These are phyloP conservation scores for Gryganskiella cystojenkinii DNA, from an alignment of 192 early-diverging fungal species.

Conservation along the genomic window DNA sequence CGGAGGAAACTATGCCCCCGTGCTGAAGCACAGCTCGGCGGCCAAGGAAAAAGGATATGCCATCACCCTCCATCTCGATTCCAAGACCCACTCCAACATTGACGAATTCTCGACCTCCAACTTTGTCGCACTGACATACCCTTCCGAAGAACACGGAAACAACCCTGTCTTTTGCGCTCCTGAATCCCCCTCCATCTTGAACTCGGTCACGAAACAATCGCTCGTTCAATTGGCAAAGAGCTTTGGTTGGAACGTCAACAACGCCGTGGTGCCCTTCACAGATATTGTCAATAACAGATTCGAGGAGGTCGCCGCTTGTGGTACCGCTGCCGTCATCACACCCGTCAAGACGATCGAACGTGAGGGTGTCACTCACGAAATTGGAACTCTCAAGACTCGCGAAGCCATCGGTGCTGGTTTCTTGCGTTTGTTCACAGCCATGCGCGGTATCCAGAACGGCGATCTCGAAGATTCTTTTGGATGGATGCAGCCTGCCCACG, in stretches of 20 bases:
- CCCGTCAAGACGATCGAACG: constrained; percentile 75
- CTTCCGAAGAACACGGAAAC: constrained; percentile 58
- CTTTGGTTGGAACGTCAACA: constrained; percentile 74
- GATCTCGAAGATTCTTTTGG: constrained; percentile 66
- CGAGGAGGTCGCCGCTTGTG: constrained; percentile 76
- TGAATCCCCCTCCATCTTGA: constrained; percentile 65
- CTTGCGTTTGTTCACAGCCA: constrained; percentile 63
- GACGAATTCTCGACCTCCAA: constrained; percentile 86
- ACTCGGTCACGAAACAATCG: constrained; percentile 76
- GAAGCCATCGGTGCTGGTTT: constrained; percentile 63
- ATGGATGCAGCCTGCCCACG: constrained; percentile 83
- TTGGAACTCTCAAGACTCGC: constrained; percentile 56
- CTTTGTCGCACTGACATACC: constrained; percentile 72
- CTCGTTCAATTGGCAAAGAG: constrained; percentile 68
- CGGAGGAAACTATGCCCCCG: constrained; percentile 81
- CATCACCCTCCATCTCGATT: constrained; percentile 79
- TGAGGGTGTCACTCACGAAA: constrained; percentile 54
- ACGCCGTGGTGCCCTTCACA: constrained; percentile 60
- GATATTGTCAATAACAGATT: constrained; percentile 69
- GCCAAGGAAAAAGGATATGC: constrained; percentile 75
- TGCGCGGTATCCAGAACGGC: constrained; percentile 75
- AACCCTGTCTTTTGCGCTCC: constrained; percentile 75
- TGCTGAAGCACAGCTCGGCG: constrained; percentile 63
- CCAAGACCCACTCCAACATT: constrained; percentile 67
- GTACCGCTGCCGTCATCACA: constrained; percentile 82